Evolutionary conservation across 345 rosid species (phyloP), one percentile per base, ranked within the genome.

Genomic region (Odontarrhena argentea): DNA sequence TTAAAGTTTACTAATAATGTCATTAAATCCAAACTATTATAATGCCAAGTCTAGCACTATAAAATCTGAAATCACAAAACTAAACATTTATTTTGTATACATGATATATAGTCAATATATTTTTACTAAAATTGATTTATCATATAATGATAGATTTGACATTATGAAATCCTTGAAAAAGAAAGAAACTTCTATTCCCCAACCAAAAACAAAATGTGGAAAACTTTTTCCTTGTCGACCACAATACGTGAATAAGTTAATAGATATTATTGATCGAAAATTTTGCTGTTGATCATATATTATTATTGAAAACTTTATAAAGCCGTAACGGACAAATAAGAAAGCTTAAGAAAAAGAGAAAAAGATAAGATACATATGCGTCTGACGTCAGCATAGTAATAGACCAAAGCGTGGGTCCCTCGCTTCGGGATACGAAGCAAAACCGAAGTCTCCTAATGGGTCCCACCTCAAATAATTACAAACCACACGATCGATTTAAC

Each of bases 371-470:
- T 45, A 26, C 42, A 22, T 7, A 40, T 28, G 51, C 51, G 65
- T 50, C 37, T 63, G 75, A 71, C 65, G 76, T 71, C 71, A 65
- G 70, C 75, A 9, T 9, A 3, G 0, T 6, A 13, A 12, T 55
- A 35, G 24, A 22, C 24, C 14, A 1, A 13, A 5, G 48, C n/a
- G 18, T 62, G 74, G 74, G 74, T 24, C 74, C 74, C 56, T 14
- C 60, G 50, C 60, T 41, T 47, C 2, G 74, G 68, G 74, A 70
- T 70, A 32, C 74, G 74, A 58, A 71, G 63, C 50, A 48, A 63
- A 64, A 72, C 61, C 48, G 61, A 73, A 65, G 76, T 58, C 76
- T 73, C 61, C n/a, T 57, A 57, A 65, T 15, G 60, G 71, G 61
- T 25, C 71, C 76, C 12, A 51, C 55, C 46, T 24, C 7, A 0